These are phyloP conservation scores for Inga laurina DNA, from an alignment of 306 rosid species.

Conservation along the genomic window DNA sequence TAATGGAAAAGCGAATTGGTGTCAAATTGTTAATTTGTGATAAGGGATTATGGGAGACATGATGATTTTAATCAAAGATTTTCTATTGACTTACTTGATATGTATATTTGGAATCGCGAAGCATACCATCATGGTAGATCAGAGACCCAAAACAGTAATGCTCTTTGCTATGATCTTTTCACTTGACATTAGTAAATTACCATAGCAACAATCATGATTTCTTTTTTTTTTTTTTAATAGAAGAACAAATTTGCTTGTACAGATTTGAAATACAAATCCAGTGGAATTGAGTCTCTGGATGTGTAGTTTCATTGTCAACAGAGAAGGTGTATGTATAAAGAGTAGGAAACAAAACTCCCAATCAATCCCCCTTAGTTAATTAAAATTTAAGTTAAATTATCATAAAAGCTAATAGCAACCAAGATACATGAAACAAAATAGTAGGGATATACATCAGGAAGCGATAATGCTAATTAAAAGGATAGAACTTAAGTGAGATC, in stretches of 20 bases:
- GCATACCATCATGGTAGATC: neutral
- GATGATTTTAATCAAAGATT: neutral
- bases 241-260: no score
- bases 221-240: neutral
- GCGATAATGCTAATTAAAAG: no score
- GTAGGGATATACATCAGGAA: no score
- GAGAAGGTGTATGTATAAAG: no score
- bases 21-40: neutral
- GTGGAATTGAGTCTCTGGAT: neutral
- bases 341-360: no score
- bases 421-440: no score
- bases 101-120: neutral
- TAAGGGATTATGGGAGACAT: neutral
- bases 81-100: neutral
- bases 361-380: no score
- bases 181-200: neutral
- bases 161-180: neutral
- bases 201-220: neutral
- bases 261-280: neutral
- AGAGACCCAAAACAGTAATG: neutral
- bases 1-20: neutral
- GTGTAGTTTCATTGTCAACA: neutral
- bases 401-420: no score
- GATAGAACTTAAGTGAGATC: no score
- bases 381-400: no score